A percentile compares a stretch with the other conserved stretches of the same genome.
Conservation (phyloP, 2,329 filamentous ascomycete species). For the Claviceps monticola region DNA sequence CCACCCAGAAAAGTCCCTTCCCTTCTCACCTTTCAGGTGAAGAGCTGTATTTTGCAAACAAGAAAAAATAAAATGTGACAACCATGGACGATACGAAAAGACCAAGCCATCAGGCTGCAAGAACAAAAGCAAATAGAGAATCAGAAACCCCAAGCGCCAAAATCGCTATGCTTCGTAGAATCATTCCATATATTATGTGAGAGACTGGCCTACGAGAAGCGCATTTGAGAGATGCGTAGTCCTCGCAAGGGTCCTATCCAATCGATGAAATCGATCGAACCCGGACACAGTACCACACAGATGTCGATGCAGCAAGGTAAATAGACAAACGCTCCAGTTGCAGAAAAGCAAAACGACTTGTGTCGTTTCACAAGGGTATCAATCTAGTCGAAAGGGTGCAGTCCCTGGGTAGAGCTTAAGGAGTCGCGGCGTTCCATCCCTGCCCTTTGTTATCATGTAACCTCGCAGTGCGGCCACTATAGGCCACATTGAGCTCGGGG, state of each 20-base stretch:
- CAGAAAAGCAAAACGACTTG: neutral
- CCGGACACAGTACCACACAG: neutral
- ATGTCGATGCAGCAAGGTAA: neutral
- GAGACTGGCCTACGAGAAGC: constrained; percentile 8
- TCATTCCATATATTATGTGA: constrained; percentile 9
- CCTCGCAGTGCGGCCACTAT: constrained; percentile 38
- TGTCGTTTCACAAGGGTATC: neutral
- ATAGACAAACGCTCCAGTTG: neutral
- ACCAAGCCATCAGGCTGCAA: neutral
- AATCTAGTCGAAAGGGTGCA: constrained; percentile 2
- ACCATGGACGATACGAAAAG: neutral
- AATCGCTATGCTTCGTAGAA: constrained; percentile 27
- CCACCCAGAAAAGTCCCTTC: neutral
- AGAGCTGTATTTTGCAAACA: neutral
- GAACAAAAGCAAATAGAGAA: neutral
- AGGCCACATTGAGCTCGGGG: constrained; percentile 31
- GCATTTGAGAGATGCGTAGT: neutral
- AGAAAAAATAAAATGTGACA: neutral
- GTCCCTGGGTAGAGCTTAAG: neutral
- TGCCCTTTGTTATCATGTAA: constrained; percentile 12
- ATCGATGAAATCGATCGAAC: neutral
- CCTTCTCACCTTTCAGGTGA: too few relatives aligned
- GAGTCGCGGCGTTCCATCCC: neutral
- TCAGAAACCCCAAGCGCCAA: constrained; percentile 17
- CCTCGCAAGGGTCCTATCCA: neutral